These are phyloP conservation scores for Cercospora janseana DNA, from an alignment of 2,329 filamentous ascomycete genomes.

Conservation along the genomic window DNA sequence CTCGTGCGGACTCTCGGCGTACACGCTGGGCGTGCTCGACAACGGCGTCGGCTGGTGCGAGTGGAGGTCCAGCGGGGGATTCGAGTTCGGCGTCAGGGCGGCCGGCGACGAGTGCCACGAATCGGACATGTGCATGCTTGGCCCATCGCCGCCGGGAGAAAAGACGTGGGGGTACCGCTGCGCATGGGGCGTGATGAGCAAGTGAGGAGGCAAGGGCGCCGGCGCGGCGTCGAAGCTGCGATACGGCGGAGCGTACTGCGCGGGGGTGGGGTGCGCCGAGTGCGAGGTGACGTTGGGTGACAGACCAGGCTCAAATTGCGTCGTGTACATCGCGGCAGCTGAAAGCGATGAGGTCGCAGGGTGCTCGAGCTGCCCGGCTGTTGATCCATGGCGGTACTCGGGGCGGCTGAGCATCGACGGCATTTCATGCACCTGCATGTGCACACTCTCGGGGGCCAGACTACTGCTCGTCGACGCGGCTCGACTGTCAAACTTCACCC, in stretches of 20 bases:
- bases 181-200: not conserved
- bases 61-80: constrained; percentile 5
- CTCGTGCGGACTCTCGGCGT: not conserved
- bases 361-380: constrained; percentile 10
- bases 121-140: constrained; percentile 11
- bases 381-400: constrained; percentile 2
- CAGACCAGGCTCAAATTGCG: constrained; percentile 3
- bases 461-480: not conserved
- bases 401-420: not conserved
- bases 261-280: constrained; percentile 1
- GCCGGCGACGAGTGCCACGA: constrained; percentile 11
- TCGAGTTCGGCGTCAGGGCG: constrained; percentile 12
- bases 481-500: constrained; percentile 14
- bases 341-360: constrained; percentile 13
- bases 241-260: constrained; percentile 11
- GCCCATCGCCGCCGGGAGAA: not conserved
- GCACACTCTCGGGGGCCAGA: not conserved
- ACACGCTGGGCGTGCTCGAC: constrained; percentile 1
- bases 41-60: constrained; percentile 15
- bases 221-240: constrained; percentile 9
- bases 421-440: constrained; percentile 10
- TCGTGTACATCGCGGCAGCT: constrained; percentile 13
- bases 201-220: constrained; percentile 1
- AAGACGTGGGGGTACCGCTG: constrained; percentile 1
- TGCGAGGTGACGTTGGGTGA: constrained; percentile 2